Evolutionary conservation across 192 early-diverging fungal species (phyloP).

Genomic region (Irineochytrium annulatum): DNA sequence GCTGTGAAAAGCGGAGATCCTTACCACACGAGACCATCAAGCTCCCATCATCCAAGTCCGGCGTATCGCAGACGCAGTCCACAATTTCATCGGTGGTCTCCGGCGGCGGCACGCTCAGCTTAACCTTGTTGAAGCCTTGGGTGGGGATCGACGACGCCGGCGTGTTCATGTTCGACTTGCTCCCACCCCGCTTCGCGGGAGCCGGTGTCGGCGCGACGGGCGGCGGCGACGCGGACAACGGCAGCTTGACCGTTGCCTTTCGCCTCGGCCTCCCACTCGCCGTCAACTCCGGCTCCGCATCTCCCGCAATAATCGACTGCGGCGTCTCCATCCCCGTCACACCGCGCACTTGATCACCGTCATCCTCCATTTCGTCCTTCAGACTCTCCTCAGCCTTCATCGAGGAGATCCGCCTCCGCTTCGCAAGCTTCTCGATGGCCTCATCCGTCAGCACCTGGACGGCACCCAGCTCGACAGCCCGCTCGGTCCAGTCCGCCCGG

Average conservation of each 20-base stretch:
- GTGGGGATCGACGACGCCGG: neutral
- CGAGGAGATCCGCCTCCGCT: neutral
- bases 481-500: neutral
- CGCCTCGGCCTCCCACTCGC: neutral
- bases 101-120: too few relatives aligned
- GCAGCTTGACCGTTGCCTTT: neutral
- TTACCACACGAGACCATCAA: conserved; percentile 10
- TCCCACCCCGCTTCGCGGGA: neutral
- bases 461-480: neutral
- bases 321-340: neutral
- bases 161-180: too few relatives aligned
- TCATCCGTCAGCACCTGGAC: neutral
- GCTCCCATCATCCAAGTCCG: conserved; percentile 3
- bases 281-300: neutral
- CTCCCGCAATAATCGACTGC: neutral
- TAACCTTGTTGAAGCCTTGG: neutral
- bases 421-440: neutral
- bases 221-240: neutral
- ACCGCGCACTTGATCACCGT: neutral
- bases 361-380: neutral
- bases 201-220: neutral
- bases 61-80: neutral
- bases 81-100: neutral
- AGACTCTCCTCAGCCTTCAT: neutral
- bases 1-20: too few relatives aligned